Conservation (phyloP, 371 early-diverging fungal genomes). For the Capillidium heterosporum region DNA sequence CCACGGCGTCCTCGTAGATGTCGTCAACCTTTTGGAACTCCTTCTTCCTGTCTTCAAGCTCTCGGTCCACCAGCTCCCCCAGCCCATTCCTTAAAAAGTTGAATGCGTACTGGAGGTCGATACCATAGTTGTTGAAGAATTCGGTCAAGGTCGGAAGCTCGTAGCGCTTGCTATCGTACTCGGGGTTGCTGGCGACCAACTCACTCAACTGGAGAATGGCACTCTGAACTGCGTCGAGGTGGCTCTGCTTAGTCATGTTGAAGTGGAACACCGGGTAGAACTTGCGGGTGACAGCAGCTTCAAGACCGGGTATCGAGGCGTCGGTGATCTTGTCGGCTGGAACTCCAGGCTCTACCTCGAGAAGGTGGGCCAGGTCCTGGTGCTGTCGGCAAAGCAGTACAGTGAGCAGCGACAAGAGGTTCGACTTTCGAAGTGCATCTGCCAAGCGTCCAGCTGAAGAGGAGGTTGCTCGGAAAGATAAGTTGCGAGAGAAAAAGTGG, state of each 20-base stretch:
- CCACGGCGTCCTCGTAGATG: not conserved
- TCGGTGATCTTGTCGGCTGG: not conserved
- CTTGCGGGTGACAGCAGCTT: not conserved
- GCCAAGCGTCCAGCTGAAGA: slow-evolving; percentile 35
- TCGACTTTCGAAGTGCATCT: slow-evolving; percentile 31
- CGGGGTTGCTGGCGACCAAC: too few relatives aligned
- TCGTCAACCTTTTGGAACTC: too few relatives aligned
- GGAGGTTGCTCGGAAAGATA: slow-evolving; percentile 26
- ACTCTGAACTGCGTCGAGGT: not conserved
- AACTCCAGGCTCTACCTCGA: not conserved
- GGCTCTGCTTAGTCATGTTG: not conserved
- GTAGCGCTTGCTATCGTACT: not conserved
- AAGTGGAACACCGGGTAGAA: not conserved
- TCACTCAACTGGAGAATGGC: not conserved
- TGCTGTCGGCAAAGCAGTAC: not conserved
- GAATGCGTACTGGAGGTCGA: not conserved
- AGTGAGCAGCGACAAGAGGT: slow-evolving; percentile 4
- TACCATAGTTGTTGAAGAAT: not conserved
- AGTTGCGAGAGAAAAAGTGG: slow-evolving; percentile 26
- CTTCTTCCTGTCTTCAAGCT: not conserved
- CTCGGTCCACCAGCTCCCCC: not conserved
- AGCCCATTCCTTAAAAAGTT: slow-evolving; percentile 4
- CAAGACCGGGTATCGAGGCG: not conserved
- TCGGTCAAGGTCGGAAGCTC: not conserved
- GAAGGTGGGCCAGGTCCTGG: not conserved